Conservation (phyloP, 345 rosid genomes). For the Euphorbia tirucalli region DNA sequence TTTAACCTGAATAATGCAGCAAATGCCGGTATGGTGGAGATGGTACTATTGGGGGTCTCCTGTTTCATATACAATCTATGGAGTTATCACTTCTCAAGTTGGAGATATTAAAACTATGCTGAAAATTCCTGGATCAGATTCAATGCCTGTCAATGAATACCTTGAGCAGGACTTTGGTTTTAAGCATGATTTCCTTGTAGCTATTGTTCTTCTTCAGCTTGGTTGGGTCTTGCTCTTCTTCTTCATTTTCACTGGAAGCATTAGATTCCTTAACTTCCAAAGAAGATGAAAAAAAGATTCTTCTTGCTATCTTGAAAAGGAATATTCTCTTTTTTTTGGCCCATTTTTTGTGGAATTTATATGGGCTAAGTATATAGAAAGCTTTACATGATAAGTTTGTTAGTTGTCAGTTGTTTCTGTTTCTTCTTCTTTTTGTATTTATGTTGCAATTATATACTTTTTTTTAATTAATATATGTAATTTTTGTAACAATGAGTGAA, state of each 20-base stretch:
- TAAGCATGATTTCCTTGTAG: conserved; percentile 31
- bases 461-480: too few relatives aligned
- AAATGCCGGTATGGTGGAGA: conserved; percentile 48
- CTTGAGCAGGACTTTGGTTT: conserved; percentile 31
- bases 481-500: too few relatives aligned
- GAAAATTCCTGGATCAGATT: neutral
- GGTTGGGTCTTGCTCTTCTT: conserved; percentile 43
- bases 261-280: conserved; percentile 46
- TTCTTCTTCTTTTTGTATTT: too few relatives aligned
- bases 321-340: neutral
- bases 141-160: conserved; percentile 11
- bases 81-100: conserved; percentile 35
- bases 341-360: neutral
- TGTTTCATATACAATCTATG: conserved; percentile 44
- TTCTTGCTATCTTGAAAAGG: neutral
- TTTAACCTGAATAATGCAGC: conserved; percentile 9
- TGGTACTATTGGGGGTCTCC: conserved; percentile 53
- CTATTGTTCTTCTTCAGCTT: conserved; percentile 31
- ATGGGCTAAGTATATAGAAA: neutral
- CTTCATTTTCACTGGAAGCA: conserved; percentile 40
- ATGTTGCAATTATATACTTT: too few relatives aligned
- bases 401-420: too few relatives aligned
- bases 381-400: too few relatives aligned
- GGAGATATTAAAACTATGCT: conserved; percentile 20
- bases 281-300: conserved; percentile 26